These are phyloP conservation scores for Nothomitra cinnamomea DNA, from an alignment of 2,329 filamentous ascomycete species.

Conservation along the genomic window DNA sequence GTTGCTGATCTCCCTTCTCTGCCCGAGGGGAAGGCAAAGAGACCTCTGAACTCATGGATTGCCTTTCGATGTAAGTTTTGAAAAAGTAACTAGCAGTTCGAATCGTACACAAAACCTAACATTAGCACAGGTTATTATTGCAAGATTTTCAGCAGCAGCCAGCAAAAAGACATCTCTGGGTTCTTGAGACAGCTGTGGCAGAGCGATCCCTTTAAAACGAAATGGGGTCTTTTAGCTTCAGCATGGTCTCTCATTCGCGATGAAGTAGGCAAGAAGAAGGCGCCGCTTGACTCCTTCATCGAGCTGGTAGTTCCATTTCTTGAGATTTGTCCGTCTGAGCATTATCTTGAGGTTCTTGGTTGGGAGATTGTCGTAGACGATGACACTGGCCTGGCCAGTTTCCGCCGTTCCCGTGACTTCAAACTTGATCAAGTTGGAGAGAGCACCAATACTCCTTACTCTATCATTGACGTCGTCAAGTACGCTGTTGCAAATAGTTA, in stretches of 20 bases:
- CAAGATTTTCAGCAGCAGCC: conserved; percentile 26
- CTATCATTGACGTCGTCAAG: background rate
- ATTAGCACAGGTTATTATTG: conserved; percentile 28
- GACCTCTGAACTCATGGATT: conserved; percentile 3
- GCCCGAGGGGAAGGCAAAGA: background rate
- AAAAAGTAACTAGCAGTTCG: background rate
- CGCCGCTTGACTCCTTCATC: conserved; percentile 32
- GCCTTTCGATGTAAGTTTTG: conserved; percentile 1
- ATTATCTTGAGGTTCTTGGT: conserved; percentile 30
- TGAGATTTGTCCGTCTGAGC: conserved; percentile 26
- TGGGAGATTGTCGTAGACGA: conserved; percentile 25
- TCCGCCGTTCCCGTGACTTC: background rate
- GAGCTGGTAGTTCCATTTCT: conserved; percentile 28
- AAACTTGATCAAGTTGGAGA: background rate
- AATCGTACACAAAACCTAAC: background rate
- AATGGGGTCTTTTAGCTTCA: conserved; percentile 36
- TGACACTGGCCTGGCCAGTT: background rate
- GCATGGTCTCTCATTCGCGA: conserved; percentile 38
- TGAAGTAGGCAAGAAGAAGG: conserved; percentile 28
- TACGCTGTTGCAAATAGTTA: background rate
- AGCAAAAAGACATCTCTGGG: conserved; percentile 36
- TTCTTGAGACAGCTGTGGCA: conserved; percentile 33
- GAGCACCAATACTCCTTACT: background rate
- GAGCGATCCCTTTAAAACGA: conserved; percentile 30
- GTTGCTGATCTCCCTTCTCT: background rate